Base-by-base conservation (phyloP, 23 red algal genomes). In the Gracilaria caudata region DNA sequence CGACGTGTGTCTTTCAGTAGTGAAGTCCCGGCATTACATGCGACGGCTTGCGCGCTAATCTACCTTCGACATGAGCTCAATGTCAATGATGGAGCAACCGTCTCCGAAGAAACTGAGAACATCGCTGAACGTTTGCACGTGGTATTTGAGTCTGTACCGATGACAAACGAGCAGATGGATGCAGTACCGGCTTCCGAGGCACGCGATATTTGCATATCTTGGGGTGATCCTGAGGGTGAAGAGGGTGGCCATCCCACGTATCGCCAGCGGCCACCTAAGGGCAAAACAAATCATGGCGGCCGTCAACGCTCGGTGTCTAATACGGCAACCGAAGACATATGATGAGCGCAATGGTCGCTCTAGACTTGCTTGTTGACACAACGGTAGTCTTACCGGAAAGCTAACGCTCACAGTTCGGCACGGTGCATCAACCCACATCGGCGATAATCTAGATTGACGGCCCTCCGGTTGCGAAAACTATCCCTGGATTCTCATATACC, bases 91-190 rank as follows among this genome's bases (percentile, higher is more conserved):
- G 11, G 25, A 77, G 19, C 65, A 21, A 60, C 38, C 4, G 68
- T 28, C 38, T 21, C 23, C 14, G 8, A n/a, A 55, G 68, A 55
- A 77, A 75, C 21, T 33, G 24, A 33, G 55, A 51, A 11, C 77
- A 77, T 33, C 51, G 68, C 19, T 28, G 36, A 75, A 34, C 68
- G 83, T 32, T 34, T 87, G 28, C 45, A 60, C 37, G 72, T 78
- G 32, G 83, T 87, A 21, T 87, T 87, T 21, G 57, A 39, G 30
- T 87, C 83, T 33, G 36, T 68, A 16, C 64, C 83, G 29, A 87
- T 87, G 83, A 77, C 58, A 77, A 40, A 12, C 23, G 68, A 87
- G 30, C 51, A 85, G 8, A 85, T 70, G 58, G 81, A 85, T n/a
- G 25, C 17, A 24, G 51, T 85, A 14, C 33, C 81, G 35, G 36